Evolutionary conservation across 768 basidiomycete genomes (phyloP), one percentile per base, ranked within the genome.

Genomic region (Cystobasidium ongulense): DNA sequence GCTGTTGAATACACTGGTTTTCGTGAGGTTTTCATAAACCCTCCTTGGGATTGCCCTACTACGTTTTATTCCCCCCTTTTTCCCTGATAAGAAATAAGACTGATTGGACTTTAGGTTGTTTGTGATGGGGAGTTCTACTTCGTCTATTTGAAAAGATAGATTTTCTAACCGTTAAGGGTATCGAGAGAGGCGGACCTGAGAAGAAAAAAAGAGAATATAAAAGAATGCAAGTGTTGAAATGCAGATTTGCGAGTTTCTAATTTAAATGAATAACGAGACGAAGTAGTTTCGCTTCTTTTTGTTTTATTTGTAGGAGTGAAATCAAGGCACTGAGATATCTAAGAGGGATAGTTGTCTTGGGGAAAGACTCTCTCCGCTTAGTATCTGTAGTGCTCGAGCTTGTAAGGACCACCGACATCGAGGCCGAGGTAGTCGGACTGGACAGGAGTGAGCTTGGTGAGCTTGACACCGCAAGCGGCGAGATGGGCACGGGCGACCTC

Each of bases 401-500:
- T 67, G 65, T 67, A 67, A 31, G 88, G 88, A 54, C 95, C 96
- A 75, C 85, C 83, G 78, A 85, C 83, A 74, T 92, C 91, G 77
- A 98, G 87, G 82, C 93, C 93, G 76, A 98, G 87, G 86, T 99
- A 99, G 59, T 84, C 83, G 78, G 93, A 87, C 84, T 99, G 96
- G 76, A 85, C 85, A 15, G 85, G 41, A 72, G 81, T 79, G 77
- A 82, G 77, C 66, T 72, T 75, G 76, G 66, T 83, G 76, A 99
- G 86, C 85, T 94, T 92, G 85, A 99, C 91, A 81, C 91, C 92
- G 79, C 98, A 86, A 80, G 90, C 88, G 63, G 85, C 86, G 73
- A 97, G 85, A 83, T 99, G 96, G 63, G 96, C 92, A 77, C 94
- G 91, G 53, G 96, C 96, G 78, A 99, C 96, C 83, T 97, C 94